Evolutionary conservation across 345 rosid species (phyloP).

Genomic region (Brassica cretica): DNA sequence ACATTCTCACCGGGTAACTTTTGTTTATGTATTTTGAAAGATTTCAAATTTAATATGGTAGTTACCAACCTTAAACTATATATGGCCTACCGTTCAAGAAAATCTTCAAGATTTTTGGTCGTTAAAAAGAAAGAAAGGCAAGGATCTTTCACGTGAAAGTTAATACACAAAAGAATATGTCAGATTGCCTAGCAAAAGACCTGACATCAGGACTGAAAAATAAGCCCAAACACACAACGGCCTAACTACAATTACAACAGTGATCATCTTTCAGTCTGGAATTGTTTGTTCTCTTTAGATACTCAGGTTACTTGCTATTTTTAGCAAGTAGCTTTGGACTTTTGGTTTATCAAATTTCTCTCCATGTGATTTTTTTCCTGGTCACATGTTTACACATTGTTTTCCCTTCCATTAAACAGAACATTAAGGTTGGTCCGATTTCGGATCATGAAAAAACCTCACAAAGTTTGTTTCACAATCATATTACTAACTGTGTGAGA

Average conservation of each 20-base stretch:
- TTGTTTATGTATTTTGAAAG: neutral
- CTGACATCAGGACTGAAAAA: neutral
- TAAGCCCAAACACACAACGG: slow-evolving; percentile 24
- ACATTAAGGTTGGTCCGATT: neutral
- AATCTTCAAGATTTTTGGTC: slow-evolving; percentile 4
- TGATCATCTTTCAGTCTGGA: neutral
- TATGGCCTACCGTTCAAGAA: slow-evolving; percentile 12
- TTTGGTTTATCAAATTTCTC: neutral
- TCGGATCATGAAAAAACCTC: slow-evolving; percentile 4
- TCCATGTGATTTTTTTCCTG: neutral
- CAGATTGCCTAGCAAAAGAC: neutral
- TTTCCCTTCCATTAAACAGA: neutral
- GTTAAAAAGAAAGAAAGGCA: neutral
- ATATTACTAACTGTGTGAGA: neutral
- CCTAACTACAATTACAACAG: slow-evolving; percentile 20
- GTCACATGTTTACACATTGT: slow-evolving; percentile 5
- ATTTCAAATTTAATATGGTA: slow-evolving; percentile 16
- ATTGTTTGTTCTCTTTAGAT: slow-evolving; percentile 8
- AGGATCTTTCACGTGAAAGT: neutral
- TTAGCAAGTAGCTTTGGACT: slow-evolving; percentile 2
- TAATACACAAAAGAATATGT: neutral
- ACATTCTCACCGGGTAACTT: neutral
- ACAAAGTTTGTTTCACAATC: neutral
- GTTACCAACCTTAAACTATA: neutral
- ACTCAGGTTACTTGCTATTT: neutral